Percentiles rank a stretch among this genome's conserved stretches.
Evolutionary conservation across 768 basidiomycete species (phyloP).

Genomic region (Leucosporidium yakuticum): DNA sequence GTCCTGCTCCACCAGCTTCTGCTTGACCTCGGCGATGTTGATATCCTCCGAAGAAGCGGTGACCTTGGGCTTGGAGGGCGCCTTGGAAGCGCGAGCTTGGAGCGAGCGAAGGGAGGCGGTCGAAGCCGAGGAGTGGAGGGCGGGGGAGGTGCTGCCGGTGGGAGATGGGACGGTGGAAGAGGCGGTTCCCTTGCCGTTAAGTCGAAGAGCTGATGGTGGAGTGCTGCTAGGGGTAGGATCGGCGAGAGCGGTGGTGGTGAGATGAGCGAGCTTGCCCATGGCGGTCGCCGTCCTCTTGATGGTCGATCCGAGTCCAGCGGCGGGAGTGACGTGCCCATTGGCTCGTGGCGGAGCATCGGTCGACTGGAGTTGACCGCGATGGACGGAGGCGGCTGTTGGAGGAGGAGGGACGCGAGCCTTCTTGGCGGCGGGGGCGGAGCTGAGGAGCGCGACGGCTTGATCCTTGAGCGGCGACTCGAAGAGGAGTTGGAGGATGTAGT

Average conservation of each 20-base stretch:
- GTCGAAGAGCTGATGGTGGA: background rate
- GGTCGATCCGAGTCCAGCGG: constrained; percentile 2
- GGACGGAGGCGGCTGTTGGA: constrained; percentile 16
- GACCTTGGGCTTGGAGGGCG: constrained; percentile 17
- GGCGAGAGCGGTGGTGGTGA: constrained; percentile 14
- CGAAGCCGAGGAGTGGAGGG: constrained; percentile 21
- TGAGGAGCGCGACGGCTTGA: constrained; percentile 23
- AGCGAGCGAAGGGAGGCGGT: constrained; percentile 31
- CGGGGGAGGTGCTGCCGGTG: background rate
- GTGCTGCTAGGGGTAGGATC: background rate
- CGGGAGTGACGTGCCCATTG: background rate
- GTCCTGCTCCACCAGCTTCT: constrained; percentile 85
- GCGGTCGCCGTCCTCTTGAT: constrained; percentile 26
- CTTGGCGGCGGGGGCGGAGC: constrained; percentile 20
- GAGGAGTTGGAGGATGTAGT: constrained; percentile 84
- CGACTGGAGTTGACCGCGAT: constrained; percentile 1
- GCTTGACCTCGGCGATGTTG: constrained; percentile 62
- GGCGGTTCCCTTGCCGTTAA: constrained; percentile 4
- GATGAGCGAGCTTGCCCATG: constrained; percentile 24
- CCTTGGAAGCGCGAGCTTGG: constrained; percentile 21
- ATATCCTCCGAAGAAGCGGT: background rate
- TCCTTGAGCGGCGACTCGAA: constrained; percentile 40
- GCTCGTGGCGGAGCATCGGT: background rate
- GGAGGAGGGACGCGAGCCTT: constrained; percentile 20
- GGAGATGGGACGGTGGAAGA: constrained; percentile 3